Evolutionary conservation across 805 yeast genomes (phyloP), one percentile per base, ranked within the genome.

Genomic region (Scheffersomyces stipitis): DNA sequence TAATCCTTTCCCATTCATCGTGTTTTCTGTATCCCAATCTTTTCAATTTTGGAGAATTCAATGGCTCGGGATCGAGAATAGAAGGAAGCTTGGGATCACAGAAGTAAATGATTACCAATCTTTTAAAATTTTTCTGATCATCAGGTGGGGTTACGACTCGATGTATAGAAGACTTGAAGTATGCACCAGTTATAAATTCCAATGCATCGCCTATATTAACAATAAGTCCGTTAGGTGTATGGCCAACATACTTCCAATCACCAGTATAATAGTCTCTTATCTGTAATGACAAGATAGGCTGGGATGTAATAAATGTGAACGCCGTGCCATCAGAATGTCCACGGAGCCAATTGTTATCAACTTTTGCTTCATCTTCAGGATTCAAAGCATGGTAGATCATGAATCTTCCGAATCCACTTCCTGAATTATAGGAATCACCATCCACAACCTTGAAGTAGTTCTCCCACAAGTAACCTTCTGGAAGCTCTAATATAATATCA

Each of bases 261-360:
- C 63, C 61, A 14, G 58, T 40, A 35, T 35, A 53, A 34, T 57
- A 57, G 42, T 60, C 64, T 30, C 62, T 46, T 13, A 58, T 58
- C 39, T 58, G 62, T 15, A 58, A 41, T 5, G 62, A 56, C 17
- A 56, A 44, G 18, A 58, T 58, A 12, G 64, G 64, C 36, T 58
- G 64, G 14, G 61, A 56, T 5, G 64, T 56, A 18, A 58, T 56
- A 34, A 58, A 58, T 4, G 64, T 58, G 27, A 58, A 58, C 4
- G 54, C 64, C 13, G 57, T 54, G 15, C 58, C 47, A 35, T 58
- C 64, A 4, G 64, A 58, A 38, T 58, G 64, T 5, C 64, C 64
- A 30, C 64, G 44, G 18, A 58, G 44, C 59, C 58, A 54, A 29
- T 54, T 53, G 22, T 49, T 49, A 27, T 52, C 56, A 2, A 52